These are phyloP conservation scores for Rubia peregrina DNA, from an alignment of 305 asterid genomes.

Conservation along the genomic window DNA sequence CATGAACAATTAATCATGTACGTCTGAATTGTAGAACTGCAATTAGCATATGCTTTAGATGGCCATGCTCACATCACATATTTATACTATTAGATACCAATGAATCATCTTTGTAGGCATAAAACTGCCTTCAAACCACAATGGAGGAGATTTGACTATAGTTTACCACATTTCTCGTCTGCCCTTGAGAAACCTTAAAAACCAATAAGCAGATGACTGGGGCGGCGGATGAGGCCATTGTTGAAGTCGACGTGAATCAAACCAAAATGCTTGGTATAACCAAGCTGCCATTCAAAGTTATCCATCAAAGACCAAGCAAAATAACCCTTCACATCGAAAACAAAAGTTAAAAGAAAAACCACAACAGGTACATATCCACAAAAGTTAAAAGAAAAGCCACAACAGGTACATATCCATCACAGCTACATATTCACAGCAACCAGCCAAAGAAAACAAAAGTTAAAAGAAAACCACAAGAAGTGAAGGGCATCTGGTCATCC, in stretches of 20 bases:
- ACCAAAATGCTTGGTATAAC: constrained; percentile 31
- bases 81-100: too few relatives aligned
- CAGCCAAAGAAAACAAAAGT: too few relatives aligned
- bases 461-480: too few relatives aligned
- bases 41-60: background rate
- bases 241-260: constrained; percentile 41
- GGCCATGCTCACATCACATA: background rate
- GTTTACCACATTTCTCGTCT: constrained; percentile 25
- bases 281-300: constrained; percentile 30
- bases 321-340: constrained; percentile 26
- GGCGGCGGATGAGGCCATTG: constrained; percentile 35
- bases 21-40: background rate
- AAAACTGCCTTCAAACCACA: background rate
- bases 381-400: too few relatives aligned
- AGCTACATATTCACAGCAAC: too few relatives aligned
- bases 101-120: background rate
- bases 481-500: too few relatives aligned
- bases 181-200: constrained; percentile 33
- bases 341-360: too few relatives aligned
- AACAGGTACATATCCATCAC: too few relatives aligned
- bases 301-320: constrained; percentile 34
- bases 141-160: constrained; percentile 14
- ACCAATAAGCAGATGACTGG: constrained; percentile 56
- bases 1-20: background rate
- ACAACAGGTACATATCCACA: too few relatives aligned